Evolutionary conservation across 106 monocot genomes (phyloP), one percentile per base, ranked within the genome.

Genomic region (Dioscorea zingiberensis): DNA sequence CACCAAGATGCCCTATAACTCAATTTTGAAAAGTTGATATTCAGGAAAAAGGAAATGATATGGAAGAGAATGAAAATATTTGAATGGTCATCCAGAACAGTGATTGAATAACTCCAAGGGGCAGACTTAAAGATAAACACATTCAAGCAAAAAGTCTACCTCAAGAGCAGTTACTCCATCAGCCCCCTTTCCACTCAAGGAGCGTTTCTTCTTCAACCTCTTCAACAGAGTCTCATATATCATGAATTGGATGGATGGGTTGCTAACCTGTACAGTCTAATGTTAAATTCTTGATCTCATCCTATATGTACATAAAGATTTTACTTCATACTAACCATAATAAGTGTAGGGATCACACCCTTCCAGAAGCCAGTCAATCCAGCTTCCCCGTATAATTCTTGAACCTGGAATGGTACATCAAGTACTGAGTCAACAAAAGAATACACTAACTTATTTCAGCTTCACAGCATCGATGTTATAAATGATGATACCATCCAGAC

Each of bases 231-330:
- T 83, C 62, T 97, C 95, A 66, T 97, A 97, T 64, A 97, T 17
- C 88, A 91, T 97, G 73, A 97, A 97, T 60, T 97, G 95, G 44
- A 97, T 88, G 22, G 95, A 85, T 60, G 95, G 95, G 70, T 97
- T 97, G 72, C 88, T 85, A 59, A 97, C 95, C 95, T 97, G 73
- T 23, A 74, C 48, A 24, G 19, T 18, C 1, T 3, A 4, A 69
- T 24, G 48, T 13, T 2, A 47, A 75, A 38, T 38, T 38, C 10
- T 8, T 6, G 38, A 38, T 38, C 38, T 38, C 38, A 38, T 63
- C 38, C 54, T 1, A 56, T 21, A 65, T 25, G 10, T 66, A 44
- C 8, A 54, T 21, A 32, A 21, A 47, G 45, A 60, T 25, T 12
- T n/a, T 55, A 63, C 23, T 55, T 71, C 15, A n/a, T 56, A 76